Conservation (phyloP, 2,329 filamentous ascomycete species). For the Pyrenophora tritici-repentis region DNA sequence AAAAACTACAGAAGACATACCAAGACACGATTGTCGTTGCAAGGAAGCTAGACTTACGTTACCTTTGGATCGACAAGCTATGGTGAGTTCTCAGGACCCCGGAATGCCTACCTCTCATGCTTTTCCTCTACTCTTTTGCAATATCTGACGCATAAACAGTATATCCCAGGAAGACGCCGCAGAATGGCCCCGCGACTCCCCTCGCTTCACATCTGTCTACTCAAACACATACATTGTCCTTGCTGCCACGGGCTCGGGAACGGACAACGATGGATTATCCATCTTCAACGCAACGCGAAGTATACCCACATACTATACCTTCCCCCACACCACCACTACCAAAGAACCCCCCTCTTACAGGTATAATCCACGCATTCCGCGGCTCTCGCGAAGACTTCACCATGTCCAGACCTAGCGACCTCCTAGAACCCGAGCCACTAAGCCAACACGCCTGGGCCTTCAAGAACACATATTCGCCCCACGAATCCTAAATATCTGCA, state of each 20-base stretch:
- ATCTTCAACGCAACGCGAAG: not conserved
- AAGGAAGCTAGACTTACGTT: not conserved
- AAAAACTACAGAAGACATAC: not conserved
- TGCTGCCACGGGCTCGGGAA: not conserved
- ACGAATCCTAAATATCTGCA: not conserved
- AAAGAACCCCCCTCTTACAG: not conserved
- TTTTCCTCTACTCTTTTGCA: not conserved
- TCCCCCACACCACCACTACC: not conserved
- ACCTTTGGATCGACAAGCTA: slow-evolving; percentile 1
- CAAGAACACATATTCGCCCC: not conserved
- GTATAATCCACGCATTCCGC: not conserved
- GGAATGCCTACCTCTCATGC: not conserved
- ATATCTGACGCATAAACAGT: not conserved
- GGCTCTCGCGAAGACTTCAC: not conserved
- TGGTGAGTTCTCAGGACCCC: not conserved
- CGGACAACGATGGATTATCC: not conserved
- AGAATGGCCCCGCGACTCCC: not conserved
- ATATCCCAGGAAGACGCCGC: not conserved
- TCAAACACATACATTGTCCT: slow-evolving; percentile 6
- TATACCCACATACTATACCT: no score
- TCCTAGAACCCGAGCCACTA: not conserved
- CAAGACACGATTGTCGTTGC: not conserved
- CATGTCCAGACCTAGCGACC: not conserved
- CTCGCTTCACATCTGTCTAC: not conserved
- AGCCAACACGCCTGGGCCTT: not conserved